Base-by-base conservation (phyloP, 2,329 filamentous ascomycete genomes). In the Exophiala viscosa region DNA sequence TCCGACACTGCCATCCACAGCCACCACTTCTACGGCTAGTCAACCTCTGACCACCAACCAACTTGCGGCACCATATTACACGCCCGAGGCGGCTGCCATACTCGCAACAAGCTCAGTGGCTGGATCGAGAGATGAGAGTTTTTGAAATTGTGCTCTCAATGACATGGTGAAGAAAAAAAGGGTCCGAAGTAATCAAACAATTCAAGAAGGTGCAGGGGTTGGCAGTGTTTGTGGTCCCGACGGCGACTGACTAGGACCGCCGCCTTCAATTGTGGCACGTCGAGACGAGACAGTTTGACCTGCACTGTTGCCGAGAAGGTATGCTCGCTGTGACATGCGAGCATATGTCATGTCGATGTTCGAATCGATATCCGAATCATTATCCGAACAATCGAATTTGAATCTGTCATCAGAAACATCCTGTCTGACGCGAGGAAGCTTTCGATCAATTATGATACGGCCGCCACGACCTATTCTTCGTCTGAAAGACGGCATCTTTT, bases 321-420 rank as follows among this genome's bases (percentile, higher is more conserved):
- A 78, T 65, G 68, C 74, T 43, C 80, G 76, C 64, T 81, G 80
- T 49, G 76, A 73, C 70, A 82, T 81, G 64, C 80, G 76, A 52
- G 47, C 48, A 50, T 54, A 50, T 20, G 48, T 52, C 35, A 52
- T 39, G 23, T 57, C 58, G 10, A 40, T 28, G n/a, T 13, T 40
- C 18, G 34, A 34, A 42, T 56, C 55, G 8, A 38, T 42, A 28
- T 57, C 58, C 14, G 42, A 41, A 47, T 91, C 89, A 58, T 86
- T 86, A 56, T 90, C 88, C 63, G 95, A 88, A 20, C 86, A 85
- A 65, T 95, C 89, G 72, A 89, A 95, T 71, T 90, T 95, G 81
- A 87, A 96, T 56, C 85, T 81, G 66, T 92, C 88, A 51, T 78
- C 67, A 18, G 70, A 68, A 40, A 68, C 64, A 35, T 78, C 70